A percentile compares a stretch with the other conserved stretches of the same genome.
Conservation (phyloP, 2,329 filamentous ascomycete species). For the Pseudogymnoascus sp. region DNA sequence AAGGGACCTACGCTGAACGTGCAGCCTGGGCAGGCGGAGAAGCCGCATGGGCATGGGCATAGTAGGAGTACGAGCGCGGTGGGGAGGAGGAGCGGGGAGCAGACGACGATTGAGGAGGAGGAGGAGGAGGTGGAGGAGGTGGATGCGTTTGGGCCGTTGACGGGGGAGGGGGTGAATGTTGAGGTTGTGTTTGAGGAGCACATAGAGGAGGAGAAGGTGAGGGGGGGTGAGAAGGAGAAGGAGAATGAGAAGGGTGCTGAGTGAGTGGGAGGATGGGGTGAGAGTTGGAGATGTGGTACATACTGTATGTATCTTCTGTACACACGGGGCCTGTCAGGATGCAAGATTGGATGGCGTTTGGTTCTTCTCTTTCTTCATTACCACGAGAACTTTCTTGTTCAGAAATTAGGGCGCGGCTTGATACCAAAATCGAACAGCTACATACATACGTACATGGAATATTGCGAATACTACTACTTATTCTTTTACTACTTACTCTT, state of each 20-base stretch:
- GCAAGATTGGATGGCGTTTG: not conserved
- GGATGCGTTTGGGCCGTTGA: constrained; percentile 49
- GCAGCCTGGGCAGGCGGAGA: not conserved
- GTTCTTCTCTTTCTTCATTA: not conserved
- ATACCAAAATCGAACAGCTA: constrained; percentile 8
- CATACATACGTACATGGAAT: constrained; percentile 1
- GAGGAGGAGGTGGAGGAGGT: constrained; percentile 43
- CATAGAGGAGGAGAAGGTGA: not conserved
- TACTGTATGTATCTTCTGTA: constrained; percentile 3
- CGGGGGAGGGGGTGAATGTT: constrained; percentile 20
- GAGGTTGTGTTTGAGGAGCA: constrained; percentile 15
- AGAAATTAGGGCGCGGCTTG: not conserved
- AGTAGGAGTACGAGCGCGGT: constrained; percentile 55
- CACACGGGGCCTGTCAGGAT: not conserved
- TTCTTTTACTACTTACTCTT: not conserved
- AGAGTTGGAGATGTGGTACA: not conserved
- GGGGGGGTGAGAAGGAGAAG: not conserved
- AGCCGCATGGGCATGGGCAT: constrained; percentile 31
- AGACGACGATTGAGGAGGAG: constrained; percentile 61
- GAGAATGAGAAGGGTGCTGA: not conserved
- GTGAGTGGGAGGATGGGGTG: not conserved
- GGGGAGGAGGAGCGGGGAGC: constrained; percentile 64
- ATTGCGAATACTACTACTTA: not conserved
- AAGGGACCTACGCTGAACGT: constrained; percentile 68
- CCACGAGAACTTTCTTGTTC: not conserved